These are phyloP conservation scores for Arthrobotrys entomopaga DNA, from an alignment of 2,329 filamentous ascomycete genomes.

Conservation along the genomic window DNA sequence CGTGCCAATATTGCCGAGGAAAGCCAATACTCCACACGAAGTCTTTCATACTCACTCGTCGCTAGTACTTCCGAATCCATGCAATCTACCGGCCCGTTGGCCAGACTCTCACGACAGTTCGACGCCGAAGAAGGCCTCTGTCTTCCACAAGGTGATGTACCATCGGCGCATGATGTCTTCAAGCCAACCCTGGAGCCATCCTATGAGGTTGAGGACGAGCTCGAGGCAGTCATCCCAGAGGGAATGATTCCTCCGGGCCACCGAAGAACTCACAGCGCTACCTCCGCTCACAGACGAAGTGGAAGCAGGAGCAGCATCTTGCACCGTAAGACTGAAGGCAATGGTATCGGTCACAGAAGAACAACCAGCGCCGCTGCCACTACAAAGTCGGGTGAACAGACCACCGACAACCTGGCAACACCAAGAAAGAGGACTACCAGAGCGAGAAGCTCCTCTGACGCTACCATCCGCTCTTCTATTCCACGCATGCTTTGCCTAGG, in stretches of 20 bases:
- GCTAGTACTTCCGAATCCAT: slow-evolving; percentile 73
- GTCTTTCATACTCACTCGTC: slow-evolving; percentile 72
- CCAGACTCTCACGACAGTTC: slow-evolving; percentile 37
- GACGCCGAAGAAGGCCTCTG: slow-evolving; percentile 24
- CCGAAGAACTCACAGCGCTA: slow-evolving; percentile 38
- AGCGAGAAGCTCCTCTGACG: slow-evolving; percentile 48
- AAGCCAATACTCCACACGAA: slow-evolving; percentile 65
- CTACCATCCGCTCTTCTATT: slow-evolving; percentile 50
- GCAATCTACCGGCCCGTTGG: slow-evolving; percentile 71
- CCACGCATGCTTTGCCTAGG: slow-evolving; percentile 54
- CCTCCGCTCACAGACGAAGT: slow-evolving; percentile 42
- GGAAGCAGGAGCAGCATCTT: slow-evolving; percentile 51
- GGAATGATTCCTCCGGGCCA: slow-evolving; percentile 30
- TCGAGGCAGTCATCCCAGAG: slow-evolving; percentile 35
- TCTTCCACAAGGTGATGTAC: slow-evolving; percentile 42
- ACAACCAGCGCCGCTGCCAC: slow-evolving; percentile 41
- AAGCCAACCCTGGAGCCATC: slow-evolving; percentile 48
- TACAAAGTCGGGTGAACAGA: slow-evolving; percentile 34
- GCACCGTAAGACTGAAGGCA: slow-evolving; percentile 50
- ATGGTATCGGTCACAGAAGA: slow-evolving; percentile 47
- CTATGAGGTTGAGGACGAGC: slow-evolving; percentile 46
- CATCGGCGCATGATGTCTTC: slow-evolving; percentile 49
- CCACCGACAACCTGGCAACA: slow-evolving; percentile 37
- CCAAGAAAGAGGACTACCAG: slow-evolving; percentile 45
- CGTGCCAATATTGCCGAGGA: slow-evolving; percentile 48